Evolutionary conservation across 2,329 filamentous ascomycete genomes (phyloP).

Genomic region (Periglandula ipomoeae): DNA sequence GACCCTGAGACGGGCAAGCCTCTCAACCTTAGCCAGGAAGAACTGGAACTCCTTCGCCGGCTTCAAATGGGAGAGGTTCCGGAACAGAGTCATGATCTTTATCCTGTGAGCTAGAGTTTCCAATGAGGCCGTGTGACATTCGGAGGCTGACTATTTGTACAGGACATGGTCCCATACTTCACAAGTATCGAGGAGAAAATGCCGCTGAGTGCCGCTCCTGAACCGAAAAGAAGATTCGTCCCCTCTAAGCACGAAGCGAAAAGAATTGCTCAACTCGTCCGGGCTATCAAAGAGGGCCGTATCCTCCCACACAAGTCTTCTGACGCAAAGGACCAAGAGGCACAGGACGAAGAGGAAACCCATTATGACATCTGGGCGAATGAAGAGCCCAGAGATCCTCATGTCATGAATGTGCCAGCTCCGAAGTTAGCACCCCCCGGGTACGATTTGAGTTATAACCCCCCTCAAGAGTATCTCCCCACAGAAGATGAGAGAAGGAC

Average conservation of each 20-base stretch:
- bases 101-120: too few relatives aligned
- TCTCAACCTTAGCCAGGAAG: conserved; percentile 75
- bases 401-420: conserved; percentile 90
- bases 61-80: conserved; percentile 84
- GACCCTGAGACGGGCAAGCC: conserved; percentile 93
- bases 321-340: conserved; percentile 56
- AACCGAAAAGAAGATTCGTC: conserved; percentile 90
- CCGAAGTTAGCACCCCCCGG: conserved; percentile 89
- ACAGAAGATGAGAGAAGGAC: conserved; percentile 71
- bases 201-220: conserved; percentile 88
- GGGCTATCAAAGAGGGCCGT: conserved; percentile 86
- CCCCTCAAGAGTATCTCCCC: conserved; percentile 87
- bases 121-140: too few relatives aligned
- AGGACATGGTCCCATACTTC: conserved; percentile 89
- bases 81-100: conserved; percentile 84
- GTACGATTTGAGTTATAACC: conserved; percentile 94
- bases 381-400: conserved; percentile 70
- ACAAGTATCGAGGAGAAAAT: conserved; percentile 84
- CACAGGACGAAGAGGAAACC: conserved; percentile 60
- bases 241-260: conserved; percentile 97
- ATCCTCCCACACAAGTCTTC: conserved; percentile 84
- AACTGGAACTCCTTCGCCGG: conserved; percentile 79
- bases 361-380: conserved; percentile 94
- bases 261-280: conserved; percentile 93
- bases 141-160: not conserved